Conservation (phyloP, 257 asterid genomes). For the Handroanthus guayacan region DNA sequence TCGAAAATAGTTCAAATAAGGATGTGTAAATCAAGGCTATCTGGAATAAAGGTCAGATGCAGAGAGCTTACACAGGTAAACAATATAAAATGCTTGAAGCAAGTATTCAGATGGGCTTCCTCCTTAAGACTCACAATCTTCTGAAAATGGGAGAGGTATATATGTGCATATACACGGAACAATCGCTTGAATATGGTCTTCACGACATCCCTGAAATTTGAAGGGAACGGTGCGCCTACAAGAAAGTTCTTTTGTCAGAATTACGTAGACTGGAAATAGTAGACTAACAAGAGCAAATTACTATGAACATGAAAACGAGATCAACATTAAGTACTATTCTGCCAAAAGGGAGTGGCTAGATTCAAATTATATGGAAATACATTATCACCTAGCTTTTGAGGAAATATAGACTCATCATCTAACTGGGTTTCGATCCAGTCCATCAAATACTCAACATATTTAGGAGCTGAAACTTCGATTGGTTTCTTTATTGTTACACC, state of each 20-base stretch:
- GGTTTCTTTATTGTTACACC: conserved; percentile 91
- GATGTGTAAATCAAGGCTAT: background rate
- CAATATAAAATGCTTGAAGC: conserved; percentile 81
- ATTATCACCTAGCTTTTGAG: conserved; percentile 80
- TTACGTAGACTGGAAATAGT: background rate
- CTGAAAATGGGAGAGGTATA: conserved; percentile 83
- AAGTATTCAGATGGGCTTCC: conserved; percentile 87
- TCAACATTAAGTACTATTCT: background rate
- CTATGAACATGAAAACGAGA: background rate
- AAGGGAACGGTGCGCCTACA: conserved; percentile 84
- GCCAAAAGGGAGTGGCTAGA: background rate
- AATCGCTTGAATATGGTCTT: conserved; percentile 83
- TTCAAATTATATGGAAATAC: background rate
- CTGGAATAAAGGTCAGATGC: background rate
- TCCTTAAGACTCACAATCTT: conserved; percentile 77
- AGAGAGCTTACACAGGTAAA: conserved; percentile 72
- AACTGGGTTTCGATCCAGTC: conserved; percentile 92
- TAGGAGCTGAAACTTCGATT: conserved; percentile 92
- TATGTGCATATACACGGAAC: conserved; percentile 87
- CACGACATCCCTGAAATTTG: conserved; percentile 81
- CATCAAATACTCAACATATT: conserved; percentile 91
- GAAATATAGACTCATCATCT: conserved; percentile 87
- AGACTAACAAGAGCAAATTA: background rate
- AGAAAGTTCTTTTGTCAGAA: conserved; percentile 29
- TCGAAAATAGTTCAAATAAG: background rate